phyloP scores from a whole-genome alignment of 768 basidiomycete species.

The Postia placenta region DNA sequence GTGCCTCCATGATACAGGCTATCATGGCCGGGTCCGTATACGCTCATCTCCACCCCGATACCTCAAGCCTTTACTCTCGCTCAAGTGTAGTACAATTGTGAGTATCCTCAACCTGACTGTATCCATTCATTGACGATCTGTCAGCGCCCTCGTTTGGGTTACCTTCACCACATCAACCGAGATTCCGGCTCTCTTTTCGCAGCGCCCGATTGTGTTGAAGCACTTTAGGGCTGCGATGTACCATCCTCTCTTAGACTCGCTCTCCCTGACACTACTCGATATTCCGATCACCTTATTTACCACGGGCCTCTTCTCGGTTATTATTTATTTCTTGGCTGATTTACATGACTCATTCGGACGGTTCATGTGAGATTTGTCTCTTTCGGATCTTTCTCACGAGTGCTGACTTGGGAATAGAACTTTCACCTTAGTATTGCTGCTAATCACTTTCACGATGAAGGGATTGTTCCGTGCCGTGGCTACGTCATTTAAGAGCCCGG shows the following conservation, averaged over 20 bases:
- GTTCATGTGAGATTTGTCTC: constrained; percentile 51
- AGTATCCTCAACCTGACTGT: constrained; percentile 14
- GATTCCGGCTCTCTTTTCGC: constrained; percentile 48
- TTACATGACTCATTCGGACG: constrained; percentile 49
- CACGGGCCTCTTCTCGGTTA: constrained; percentile 36
- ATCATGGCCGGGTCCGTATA: constrained; percentile 61
- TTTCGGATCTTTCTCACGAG: neutral
- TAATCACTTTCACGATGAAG: constrained; percentile 60
- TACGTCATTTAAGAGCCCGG: constrained; percentile 50
- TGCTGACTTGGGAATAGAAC: constrained; percentile 31
- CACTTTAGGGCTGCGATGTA: constrained; percentile 60
- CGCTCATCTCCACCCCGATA: constrained; percentile 45
- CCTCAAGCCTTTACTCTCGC: constrained; percentile 63
- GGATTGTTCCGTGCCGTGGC: constrained; percentile 69
- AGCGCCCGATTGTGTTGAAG: constrained; percentile 53
- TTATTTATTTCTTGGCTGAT: constrained; percentile 58
- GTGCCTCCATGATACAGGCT: constrained; percentile 43
- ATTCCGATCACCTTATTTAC: constrained; percentile 49
- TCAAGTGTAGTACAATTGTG: constrained; percentile 77
- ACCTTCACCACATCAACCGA: constrained; percentile 51
- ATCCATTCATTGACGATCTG: no score
- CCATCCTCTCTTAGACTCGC: constrained; percentile 46
- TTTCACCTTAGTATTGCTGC: constrained; percentile 50
- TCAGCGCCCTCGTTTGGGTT: constrained; percentile 42
- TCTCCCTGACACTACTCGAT: constrained; percentile 59